A percentile compares a stretch with the other conserved stretches of the same genome.
Evolutionary conservation across 495 filamentous ascomycete genomes (phyloP).

Genomic region (Podospora fimiseda): DNA sequence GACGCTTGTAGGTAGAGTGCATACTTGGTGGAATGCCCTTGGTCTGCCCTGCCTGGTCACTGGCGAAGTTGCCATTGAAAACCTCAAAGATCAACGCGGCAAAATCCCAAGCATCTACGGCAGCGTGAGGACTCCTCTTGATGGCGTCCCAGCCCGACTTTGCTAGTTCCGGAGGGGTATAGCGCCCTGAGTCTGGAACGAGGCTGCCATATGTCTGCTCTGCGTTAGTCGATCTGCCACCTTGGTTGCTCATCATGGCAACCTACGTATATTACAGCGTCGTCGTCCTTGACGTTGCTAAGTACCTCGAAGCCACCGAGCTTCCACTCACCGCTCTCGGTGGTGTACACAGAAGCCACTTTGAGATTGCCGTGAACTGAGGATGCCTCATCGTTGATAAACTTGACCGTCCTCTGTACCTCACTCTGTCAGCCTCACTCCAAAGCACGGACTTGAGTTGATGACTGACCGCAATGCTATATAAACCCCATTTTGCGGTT

Average conservation of each 20-base stretch:
- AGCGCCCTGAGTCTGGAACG: constrained; percentile 73
- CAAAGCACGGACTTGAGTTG: no score
- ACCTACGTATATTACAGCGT: constrained; percentile 77
- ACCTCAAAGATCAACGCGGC: constrained; percentile 81
- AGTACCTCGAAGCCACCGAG: constrained; percentile 87
- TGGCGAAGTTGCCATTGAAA: constrained; percentile 75
- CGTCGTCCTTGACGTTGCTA: constrained; percentile 92
- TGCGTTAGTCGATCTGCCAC: constrained; percentile 4
- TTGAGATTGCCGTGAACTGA: constrained; percentile 84
- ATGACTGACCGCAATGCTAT: constrained; percentile 68
- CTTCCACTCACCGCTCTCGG: constrained; percentile 97
- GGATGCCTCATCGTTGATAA: constrained; percentile 88
- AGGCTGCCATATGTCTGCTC: constrained; percentile 74
- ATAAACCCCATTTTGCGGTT: constrained; percentile 92
- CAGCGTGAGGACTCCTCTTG: constrained; percentile 72
- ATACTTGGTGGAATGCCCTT: constrained; percentile 83
- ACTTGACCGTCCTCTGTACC: constrained; percentile 76
- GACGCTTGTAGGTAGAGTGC: constrained; percentile 80
- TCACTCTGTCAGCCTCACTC: constrained; percentile 8
- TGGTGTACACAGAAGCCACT: constrained; percentile 78
- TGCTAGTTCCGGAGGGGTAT: constrained; percentile 77
- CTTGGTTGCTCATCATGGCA: neutral
- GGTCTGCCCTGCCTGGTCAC: constrained; percentile 73
- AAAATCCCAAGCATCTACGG: constrained; percentile 80
- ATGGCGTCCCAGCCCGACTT: constrained; percentile 84